Conservation (phyloP, 2,329 filamentous ascomycete species). For the Elsinoe batatas region DNA sequence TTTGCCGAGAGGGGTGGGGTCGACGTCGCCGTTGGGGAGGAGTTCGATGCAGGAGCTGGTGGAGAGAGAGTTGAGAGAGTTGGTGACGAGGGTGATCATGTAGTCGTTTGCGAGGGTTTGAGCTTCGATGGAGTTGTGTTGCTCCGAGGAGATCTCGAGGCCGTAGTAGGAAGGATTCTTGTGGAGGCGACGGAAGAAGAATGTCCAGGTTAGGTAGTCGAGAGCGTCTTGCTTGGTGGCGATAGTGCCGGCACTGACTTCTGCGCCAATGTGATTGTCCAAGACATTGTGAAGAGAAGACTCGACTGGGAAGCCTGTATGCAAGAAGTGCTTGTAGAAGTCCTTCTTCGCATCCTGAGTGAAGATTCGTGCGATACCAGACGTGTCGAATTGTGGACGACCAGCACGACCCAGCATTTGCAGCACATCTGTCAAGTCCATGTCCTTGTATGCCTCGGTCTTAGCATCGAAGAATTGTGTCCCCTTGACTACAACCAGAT, state of each 20-base stretch:
- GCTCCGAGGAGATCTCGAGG: constrained; percentile 82
- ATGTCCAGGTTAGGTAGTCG: constrained; percentile 98
- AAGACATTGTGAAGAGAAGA: constrained; percentile 92
- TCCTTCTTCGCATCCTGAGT: constrained; percentile 97
- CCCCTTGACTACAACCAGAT: constrained; percentile 94
- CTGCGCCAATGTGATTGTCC: constrained; percentile 92
- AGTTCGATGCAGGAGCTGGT: constrained; percentile 76
- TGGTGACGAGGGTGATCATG: constrained; percentile 87
- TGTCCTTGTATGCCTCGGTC: constrained; percentile 94
- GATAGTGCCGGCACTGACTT: constrained; percentile 88
- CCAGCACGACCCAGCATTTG: constrained; percentile 97
- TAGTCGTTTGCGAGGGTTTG: constrained; percentile 85
- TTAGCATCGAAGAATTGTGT: constrained; percentile 98
- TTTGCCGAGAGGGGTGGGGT: constrained; percentile 83
- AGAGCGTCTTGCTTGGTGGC: constrained; percentile 91
- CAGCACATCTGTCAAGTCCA: constrained; percentile 95
- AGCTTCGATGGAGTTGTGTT: constrained; percentile 77
- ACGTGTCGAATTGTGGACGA: constrained; percentile 90
- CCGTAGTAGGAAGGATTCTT: constrained; percentile 99
- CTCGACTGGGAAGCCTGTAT: constrained; percentile 95
- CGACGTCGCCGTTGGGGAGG: constrained; percentile 78
- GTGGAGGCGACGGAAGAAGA: constrained; percentile 94
- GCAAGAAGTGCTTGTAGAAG: constrained; percentile 98
- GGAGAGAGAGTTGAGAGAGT: constrained; percentile 70
- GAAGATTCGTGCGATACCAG: constrained; percentile 92